Percentiles rank a stretch among this genome's conserved stretches.
phyloP scores from a whole-genome alignment of 495 filamentous ascomycete genomes.

The Jackrogersella minutella region DNA sequence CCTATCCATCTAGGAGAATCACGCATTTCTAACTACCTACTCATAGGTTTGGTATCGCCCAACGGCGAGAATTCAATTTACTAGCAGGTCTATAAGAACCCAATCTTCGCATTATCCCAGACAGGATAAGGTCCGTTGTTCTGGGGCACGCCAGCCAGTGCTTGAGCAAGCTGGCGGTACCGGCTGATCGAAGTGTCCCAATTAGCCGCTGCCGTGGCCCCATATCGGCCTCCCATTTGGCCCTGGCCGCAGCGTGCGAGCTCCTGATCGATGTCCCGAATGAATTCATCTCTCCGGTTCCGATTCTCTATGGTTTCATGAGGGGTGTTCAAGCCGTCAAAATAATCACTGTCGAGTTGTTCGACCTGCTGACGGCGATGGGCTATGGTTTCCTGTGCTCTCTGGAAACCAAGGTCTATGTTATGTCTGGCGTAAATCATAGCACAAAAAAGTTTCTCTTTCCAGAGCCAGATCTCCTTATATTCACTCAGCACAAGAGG shows the following conservation, averaged over 20 bases:
- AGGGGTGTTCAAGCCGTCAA: background rate
- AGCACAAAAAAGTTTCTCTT: background rate
- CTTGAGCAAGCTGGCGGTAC: background rate
- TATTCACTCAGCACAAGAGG: background rate
- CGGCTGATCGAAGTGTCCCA: constrained; percentile 3
- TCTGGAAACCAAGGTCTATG: background rate
- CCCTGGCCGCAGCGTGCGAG: constrained; percentile 1
- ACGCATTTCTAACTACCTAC: too few species aligned
- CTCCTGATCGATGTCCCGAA: background rate
- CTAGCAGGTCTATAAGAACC: background rate
- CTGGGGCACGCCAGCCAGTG: background rate
- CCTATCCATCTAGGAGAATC: too few species aligned
- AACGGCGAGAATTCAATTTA: too few species aligned
- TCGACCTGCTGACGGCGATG: background rate
- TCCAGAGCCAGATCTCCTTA: constrained; percentile 14
- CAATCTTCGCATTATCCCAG: background rate
- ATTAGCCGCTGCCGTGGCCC: background rate
- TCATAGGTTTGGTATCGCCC: too few species aligned
- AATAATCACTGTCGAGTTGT: background rate
- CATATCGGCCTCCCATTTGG: constrained; percentile 2
- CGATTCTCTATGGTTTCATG: background rate
- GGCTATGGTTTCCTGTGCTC: background rate
- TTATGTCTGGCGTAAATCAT: background rate
- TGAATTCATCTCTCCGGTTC: background rate
- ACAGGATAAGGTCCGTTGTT: constrained; percentile 4